Evolutionary conservation across 1,284 basidiomycete genomes (phyloP), one percentile per base, ranked within the genome.

Genomic region (Ustilago nuda): DNA sequence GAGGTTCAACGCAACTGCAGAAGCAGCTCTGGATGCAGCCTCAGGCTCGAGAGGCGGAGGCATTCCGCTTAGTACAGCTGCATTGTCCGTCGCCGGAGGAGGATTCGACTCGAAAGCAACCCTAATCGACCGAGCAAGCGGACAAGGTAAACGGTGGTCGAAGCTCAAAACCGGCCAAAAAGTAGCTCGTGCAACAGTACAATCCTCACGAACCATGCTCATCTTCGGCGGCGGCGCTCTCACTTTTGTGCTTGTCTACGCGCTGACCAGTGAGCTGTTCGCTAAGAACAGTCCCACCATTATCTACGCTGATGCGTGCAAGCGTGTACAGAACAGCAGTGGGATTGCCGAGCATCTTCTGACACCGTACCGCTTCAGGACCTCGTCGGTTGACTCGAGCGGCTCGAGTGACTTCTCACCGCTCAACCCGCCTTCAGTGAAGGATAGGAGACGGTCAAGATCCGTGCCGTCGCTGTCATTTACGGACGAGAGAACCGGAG

Each of bases 251-350:
- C 90, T 91, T 9, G 88, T 95, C 54, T 94, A 95, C 79, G 92
- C 93, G 12, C 89, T 95, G 39, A 92, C 92, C 12, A 92, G 93
- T 27, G 94, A 96, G 86, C 89, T 97, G 7, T 95, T 96, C 86
- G 94, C 94, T 15, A 92, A 90, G 83, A 98, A 97, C 87, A 95
- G 94, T 35, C 93, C 94, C 1, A 94, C 93, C 1, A 93, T 95
- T 35, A 88, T 97, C 57, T 95, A 94, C 84, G 90, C 90, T 46
- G 91, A 94, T 75, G 93, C 94, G 13, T 94, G 94, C 85, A 91
- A 94, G 70, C 89, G 91, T 64, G 93, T 97, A 72, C 91, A 92
- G 79, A 88, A 89, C 8, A 94, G 93, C 32, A 87, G 90, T 51
- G 89, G 67, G 55, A 72, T 82, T 15, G 74, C 72, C 9, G 61